Evolutionary conservation across 2,329 filamentous ascomycete species (phyloP).

Genomic region (Clarireedia homoeocarpa): DNA sequence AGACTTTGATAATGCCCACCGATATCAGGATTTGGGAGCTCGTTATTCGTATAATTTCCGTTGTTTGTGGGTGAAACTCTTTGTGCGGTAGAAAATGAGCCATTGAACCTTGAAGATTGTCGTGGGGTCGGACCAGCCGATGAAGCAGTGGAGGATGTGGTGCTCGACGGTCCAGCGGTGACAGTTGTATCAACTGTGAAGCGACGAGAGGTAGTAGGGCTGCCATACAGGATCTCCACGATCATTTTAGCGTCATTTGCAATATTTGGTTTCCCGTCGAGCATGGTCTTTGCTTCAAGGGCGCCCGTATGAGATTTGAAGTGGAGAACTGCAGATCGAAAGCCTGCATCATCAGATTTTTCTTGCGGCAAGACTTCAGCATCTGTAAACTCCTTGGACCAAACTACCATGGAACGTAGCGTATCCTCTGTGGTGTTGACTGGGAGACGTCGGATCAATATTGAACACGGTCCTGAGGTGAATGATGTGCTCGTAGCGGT

Average conservation of each 20-base stretch:
- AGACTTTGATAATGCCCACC: constrained; percentile 50
- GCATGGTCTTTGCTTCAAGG: constrained; percentile 46
- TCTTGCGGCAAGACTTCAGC: constrained; percentile 44
- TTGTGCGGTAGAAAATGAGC: constrained; percentile 43
- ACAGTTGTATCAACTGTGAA: constrained; percentile 44
- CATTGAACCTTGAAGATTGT: constrained; percentile 45
- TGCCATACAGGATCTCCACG: constrained; percentile 46
- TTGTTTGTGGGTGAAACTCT: constrained; percentile 47
- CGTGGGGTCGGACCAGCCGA: constrained; percentile 27
- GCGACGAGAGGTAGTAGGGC: constrained; percentile 34
- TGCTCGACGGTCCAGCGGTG: constrained; percentile 34
- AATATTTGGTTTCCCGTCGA: constrained; percentile 47
- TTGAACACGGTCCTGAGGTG: constrained; percentile 30
- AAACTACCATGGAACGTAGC: constrained; percentile 49
- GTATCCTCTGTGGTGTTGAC: constrained; percentile 45
- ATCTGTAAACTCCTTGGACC: constrained; percentile 46
- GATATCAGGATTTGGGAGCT: constrained; percentile 51
- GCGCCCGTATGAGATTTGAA: constrained; percentile 48
- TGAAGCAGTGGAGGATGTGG: constrained; percentile 35
- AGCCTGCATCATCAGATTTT: constrained; percentile 41
- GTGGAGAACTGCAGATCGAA: constrained; percentile 43
- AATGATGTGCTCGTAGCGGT: constrained; percentile 17
- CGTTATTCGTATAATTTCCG: constrained; percentile 44
- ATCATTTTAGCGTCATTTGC: constrained; percentile 44
- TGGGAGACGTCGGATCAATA: constrained; percentile 48